phyloP scores from a whole-genome alignment of 805 yeast genomes.

The Clavispora phyllophila region DNA sequence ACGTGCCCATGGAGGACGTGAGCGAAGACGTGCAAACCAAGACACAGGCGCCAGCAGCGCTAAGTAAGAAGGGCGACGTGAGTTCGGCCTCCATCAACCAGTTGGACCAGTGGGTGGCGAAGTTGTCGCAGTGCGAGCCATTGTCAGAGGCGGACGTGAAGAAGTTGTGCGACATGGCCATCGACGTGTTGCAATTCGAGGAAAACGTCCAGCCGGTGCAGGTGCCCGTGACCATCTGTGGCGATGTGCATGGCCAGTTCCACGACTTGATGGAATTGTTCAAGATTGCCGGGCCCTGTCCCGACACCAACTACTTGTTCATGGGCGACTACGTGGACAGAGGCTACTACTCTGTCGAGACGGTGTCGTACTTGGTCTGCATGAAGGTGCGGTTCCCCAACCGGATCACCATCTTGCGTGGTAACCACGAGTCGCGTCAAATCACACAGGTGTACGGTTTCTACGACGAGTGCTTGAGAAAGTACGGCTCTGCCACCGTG shows the following conservation, averaged over 20 bases:
- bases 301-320: slow-evolving; percentile 44
- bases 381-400: slow-evolving; percentile 90
- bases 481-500: slow-evolving; percentile 87
- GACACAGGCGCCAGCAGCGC: slow-evolving; percentile 20
- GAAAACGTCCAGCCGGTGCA: slow-evolving; percentile 93
- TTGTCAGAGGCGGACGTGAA: slow-evolving; percentile 75
- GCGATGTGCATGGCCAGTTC: slow-evolving; percentile 95
- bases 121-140: slow-evolving; percentile 73
- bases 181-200: slow-evolving; percentile 84
- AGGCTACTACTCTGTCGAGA: slow-evolving; percentile 87
- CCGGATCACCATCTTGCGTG: slow-evolving; percentile 87
- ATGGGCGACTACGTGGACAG: slow-evolving; percentile 81
- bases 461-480: slow-evolving; percentile 91
- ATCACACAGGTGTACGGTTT: slow-evolving; percentile 95
- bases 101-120: slow-evolving; percentile 84
- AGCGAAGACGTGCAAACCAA: slow-evolving; percentile 41
- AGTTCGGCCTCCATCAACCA: slow-evolving; percentile 48
- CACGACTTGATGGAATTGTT: slow-evolving; percentile 91
- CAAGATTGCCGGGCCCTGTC: slow-evolving; percentile 72
- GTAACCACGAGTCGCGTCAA: slow-evolving; percentile 93
- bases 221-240: slow-evolving; percentile 96
- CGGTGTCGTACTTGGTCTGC: slow-evolving; percentile 81
- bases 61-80: slow-evolving; percentile 32
- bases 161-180: slow-evolving; percentile 81
- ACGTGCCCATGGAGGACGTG: slow-evolving; percentile 82